These are phyloP conservation scores for Salix caprea DNA, from an alignment of 345 rosid genomes.

Conservation along the genomic window DNA sequence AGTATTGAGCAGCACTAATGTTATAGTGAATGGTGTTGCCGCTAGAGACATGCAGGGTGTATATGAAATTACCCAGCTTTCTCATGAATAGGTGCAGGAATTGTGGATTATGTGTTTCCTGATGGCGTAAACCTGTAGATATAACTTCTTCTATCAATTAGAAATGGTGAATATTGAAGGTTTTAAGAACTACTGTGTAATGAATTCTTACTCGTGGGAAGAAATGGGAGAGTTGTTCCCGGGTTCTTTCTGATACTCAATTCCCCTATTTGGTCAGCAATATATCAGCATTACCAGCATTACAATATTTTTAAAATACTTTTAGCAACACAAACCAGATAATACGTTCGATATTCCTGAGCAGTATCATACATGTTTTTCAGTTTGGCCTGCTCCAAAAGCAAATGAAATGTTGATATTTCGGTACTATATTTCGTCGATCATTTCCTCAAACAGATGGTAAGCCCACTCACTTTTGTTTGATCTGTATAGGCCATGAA, in stretches of 20 bases:
- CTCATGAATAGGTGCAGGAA: slow-evolving; percentile 24
- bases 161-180: slow-evolving; percentile 15
- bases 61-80: slow-evolving; percentile 4
- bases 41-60: background rate
- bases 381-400: too few species aligned
- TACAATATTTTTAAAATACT: too few species aligned
- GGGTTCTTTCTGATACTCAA: slow-evolving; percentile 10
- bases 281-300: background rate
- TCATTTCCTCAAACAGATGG: too few species aligned
- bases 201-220: background rate
- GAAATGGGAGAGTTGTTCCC: slow-evolving; percentile 18
- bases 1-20: slow-evolving; percentile 9
- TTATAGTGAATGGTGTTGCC: slow-evolving; percentile 7
- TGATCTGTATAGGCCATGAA: too few species aligned
- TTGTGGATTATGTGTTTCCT: slow-evolving; percentile 25
- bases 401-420: too few species aligned
- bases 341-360: slow-evolving; percentile 17
- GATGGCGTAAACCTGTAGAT: slow-evolving; percentile 30
- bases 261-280: background rate
- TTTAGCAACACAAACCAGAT: too few species aligned
- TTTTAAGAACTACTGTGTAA: slow-evolving; percentile 14
- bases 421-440: too few species aligned
- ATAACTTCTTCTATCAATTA: slow-evolving; percentile 20
- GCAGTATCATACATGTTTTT: slow-evolving; percentile 26
- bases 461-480: too few species aligned